Conservation (phyloP, 1,284 basidiomycete genomes). For the Chalciporus sp. region DNA sequence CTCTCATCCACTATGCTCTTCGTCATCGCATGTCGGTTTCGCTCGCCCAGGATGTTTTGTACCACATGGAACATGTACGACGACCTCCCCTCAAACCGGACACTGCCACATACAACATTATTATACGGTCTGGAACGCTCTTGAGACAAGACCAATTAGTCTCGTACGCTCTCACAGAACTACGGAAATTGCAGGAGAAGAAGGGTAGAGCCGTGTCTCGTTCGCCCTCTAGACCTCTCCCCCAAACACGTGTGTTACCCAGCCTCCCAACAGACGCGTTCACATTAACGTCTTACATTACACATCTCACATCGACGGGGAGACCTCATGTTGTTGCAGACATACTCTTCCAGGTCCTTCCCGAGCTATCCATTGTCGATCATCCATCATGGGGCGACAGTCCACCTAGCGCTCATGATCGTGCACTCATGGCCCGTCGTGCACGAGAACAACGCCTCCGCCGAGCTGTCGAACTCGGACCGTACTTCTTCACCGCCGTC, state of each 20-base stretch:
- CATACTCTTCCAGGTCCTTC: slow-evolving; percentile 54
- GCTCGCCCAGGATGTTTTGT: slow-evolving; percentile 49
- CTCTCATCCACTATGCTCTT: slow-evolving; percentile 67
- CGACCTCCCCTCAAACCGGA: slow-evolving; percentile 45
- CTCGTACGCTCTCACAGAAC: slow-evolving; percentile 36
- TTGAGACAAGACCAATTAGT: slow-evolving; percentile 49
- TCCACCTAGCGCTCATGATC: slow-evolving; percentile 24
- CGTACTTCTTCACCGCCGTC: slow-evolving; percentile 57
- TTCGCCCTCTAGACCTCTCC: slow-evolving; percentile 8
- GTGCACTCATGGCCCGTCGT: slow-evolving; percentile 20
- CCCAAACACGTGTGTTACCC: slow-evolving; percentile 9
- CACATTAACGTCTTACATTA: slow-evolving; percentile 56
- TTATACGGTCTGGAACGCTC: slow-evolving; percentile 57
- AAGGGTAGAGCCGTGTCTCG: slow-evolving; percentile 7
- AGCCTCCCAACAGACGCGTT: slow-evolving; percentile 38
- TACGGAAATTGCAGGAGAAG: slow-evolving; percentile 32
- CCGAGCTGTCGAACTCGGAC: slow-evolving; percentile 54
- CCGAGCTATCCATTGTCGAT: slow-evolving; percentile 48
- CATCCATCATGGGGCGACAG: slow-evolving; percentile 40
- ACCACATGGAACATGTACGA: slow-evolving; percentile 54
- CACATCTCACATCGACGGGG: slow-evolving; percentile 55
- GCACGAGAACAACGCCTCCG: slow-evolving; percentile 37
- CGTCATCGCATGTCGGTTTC: slow-evolving; percentile 54
- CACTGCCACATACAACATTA: slow-evolving; percentile 55
- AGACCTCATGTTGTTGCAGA: slow-evolving; percentile 43